phyloP scores from a whole-genome alignment of 192 early-diverging fungal genomes.

The Glomus cerebriforme region DNA sequence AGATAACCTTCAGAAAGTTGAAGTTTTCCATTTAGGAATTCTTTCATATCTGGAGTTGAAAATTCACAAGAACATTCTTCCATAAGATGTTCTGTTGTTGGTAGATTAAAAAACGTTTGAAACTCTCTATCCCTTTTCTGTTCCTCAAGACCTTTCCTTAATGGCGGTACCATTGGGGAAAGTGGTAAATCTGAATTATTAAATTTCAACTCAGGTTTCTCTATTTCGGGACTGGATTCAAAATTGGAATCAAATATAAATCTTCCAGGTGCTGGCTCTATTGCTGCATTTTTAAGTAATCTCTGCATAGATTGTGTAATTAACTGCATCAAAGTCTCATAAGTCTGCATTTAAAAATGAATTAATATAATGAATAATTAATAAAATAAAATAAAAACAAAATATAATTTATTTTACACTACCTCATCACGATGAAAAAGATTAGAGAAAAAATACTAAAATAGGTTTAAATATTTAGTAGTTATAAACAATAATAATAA shows the following conservation, averaged over 20 bases:
- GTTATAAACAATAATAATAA: background rate
- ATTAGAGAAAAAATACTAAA: conserved; percentile 86
- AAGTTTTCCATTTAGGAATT: conserved; percentile 62
- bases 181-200: conserved; percentile 24
- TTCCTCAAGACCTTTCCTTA: conserved; percentile 64
- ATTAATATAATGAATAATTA: background rate
- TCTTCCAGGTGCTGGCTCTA: conserved; percentile 64
- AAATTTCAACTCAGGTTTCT: background rate
- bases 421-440: conserved; percentile 93
- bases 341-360: conserved; percentile 54
- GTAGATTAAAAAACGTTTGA: conserved; percentile 76
- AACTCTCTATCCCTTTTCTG: conserved; percentile 81
- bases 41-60: conserved; percentile 52
- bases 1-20: conserved; percentile 89
- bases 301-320: conserved; percentile 85
- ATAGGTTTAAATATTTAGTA: conserved; percentile 1
- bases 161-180: conserved; percentile 46
- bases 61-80: conserved; percentile 65
- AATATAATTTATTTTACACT: background rate
- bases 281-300: conserved; percentile 79
- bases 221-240: conserved; percentile 29
- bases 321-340: conserved; percentile 90
- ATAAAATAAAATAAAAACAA: background rate
- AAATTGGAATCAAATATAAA: conserved; percentile 32
- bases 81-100: conserved; percentile 71